These are phyloP conservation scores for Bruguiera sexangula DNA, from an alignment of 345 rosid species.

Conservation along the genomic window DNA sequence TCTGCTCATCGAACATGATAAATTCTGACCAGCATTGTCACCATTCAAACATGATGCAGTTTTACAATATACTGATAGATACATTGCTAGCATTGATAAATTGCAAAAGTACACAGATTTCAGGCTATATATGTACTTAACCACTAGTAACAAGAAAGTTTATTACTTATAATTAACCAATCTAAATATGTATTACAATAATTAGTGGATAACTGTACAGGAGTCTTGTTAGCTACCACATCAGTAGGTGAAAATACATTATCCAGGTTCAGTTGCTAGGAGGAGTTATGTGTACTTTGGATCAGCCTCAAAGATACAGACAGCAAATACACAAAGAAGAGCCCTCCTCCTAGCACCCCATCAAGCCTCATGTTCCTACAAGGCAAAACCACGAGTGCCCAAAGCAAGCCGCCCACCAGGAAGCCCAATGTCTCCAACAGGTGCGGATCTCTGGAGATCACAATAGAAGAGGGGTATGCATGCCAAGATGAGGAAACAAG, in stretches of 20 bases:
- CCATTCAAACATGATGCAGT: background rate
- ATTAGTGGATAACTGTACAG: background rate
- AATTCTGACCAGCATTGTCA: background rate
- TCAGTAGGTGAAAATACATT: background rate
- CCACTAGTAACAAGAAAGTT: background rate
- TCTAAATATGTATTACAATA: background rate
- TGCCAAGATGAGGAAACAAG: conserved; percentile 52
- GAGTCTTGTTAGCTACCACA: background rate
- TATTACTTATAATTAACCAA: background rate
- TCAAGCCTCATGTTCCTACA: conserved; percentile 63
- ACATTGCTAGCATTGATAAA: no score
- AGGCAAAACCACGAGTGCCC: conserved; percentile 73
- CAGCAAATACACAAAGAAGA: conserved; percentile 52
- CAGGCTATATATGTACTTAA: background rate
- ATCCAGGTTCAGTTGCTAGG: background rate
- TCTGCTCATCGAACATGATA: background rate
- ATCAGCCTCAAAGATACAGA: conserved; percentile 52
- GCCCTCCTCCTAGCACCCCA: conserved; percentile 59
- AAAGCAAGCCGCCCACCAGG: conserved; percentile 57
- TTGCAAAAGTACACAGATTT: no score
- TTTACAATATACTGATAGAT: background rate
- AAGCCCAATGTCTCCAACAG: conserved; percentile 75
- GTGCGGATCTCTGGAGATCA: conserved; percentile 45
- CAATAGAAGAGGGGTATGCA: conserved; percentile 46
- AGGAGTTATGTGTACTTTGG: conserved; percentile 14